Percentiles rank a stretch among this genome's conserved stretches.
These are phyloP conservation scores for Mrakia frigida DNA, from an alignment of 768 basidiomycete species.

Conservation along the genomic window DNA sequence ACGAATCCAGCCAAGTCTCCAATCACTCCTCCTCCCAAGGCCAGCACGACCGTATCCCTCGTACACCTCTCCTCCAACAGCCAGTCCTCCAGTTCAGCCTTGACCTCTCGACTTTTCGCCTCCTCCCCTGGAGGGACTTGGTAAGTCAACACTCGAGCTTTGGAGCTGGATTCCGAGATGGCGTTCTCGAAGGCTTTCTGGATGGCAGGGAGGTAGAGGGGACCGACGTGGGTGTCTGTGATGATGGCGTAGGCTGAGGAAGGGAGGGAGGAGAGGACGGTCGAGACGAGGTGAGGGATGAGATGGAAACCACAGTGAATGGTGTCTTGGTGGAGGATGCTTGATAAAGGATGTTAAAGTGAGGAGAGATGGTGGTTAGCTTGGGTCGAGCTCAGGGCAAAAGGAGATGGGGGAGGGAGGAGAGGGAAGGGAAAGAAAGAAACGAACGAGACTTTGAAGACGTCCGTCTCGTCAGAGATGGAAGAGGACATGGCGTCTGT, in stretches of 20 bases:
- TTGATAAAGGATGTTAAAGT: background rate
- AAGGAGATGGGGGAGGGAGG: no score
- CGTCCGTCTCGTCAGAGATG: conserved; percentile 20
- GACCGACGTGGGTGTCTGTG: conserved; percentile 86
- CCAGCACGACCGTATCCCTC: conserved; percentile 84
- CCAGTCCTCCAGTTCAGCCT: conserved; percentile 91
- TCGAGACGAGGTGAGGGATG: conserved; percentile 62
- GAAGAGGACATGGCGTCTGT: conserved; percentile 14
- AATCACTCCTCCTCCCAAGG: conserved; percentile 93
- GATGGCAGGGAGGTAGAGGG: conserved; percentile 67
- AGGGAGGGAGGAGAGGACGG: conserved; percentile 62
- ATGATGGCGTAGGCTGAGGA: conserved; percentile 85
- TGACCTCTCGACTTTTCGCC: conserved; percentile 83
- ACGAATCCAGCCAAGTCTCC: conserved; percentile 96
- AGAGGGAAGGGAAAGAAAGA: conserved; percentile 4
- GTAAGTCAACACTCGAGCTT: conserved; percentile 66
- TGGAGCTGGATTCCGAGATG: conserved; percentile 34
- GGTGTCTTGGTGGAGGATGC: conserved; percentile 71
- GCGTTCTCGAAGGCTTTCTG: conserved; percentile 56
- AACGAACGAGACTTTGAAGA: conserved; percentile 30
- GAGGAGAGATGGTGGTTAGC: background rate
- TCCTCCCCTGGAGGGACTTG: conserved; percentile 86
- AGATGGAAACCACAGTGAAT: conserved; percentile 95
- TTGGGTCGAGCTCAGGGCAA: background rate
- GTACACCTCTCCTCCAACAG: conserved; percentile 81